Base-by-base conservation (phyloP, 2,329 filamentous ascomycete species). In the Paraphaeosphaeria minitans region DNA sequence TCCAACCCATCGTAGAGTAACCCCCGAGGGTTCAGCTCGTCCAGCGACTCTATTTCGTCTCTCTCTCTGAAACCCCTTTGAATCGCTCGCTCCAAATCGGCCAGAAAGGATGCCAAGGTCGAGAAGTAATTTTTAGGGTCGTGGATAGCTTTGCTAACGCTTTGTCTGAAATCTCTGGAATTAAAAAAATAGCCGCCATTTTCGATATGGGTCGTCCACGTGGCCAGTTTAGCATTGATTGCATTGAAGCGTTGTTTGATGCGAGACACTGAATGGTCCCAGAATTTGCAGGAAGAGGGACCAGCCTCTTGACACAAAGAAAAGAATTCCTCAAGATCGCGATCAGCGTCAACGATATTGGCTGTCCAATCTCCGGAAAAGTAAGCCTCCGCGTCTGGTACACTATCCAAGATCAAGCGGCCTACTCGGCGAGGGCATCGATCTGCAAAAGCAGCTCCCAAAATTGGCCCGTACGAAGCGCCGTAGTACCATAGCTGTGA, bases 401-500 rank as follows among this genome's bases (percentile, higher is more conserved):
- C 72, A 14, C 76, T 75, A 55, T 80, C 79, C 14, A 81, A 66
- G 14, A 80, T 62, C 59, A 79, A 68, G 35, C 75, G 67, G 19
- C 71, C 66, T 29, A 79, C 71, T 4, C 77, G 74, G 48, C 79
- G 68, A 0, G 80, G 79, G 41, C 72, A 80, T 57, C 82, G 73
- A 8, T 77, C 69, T 0, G 79, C 77, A 59, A 81, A 79, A 0
- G 79, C 82, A 0, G 75, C 66, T 4, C 80, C 80, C 1, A 82
- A 65, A 1, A 80, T 61, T 2, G 78, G 80, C 8, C 80, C 80
- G 55, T 81, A 82, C 0, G 77, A 79, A 21, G 75, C 68, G 74
- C 75, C 50, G 55, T 73, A 73, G 62, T 76, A 79, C 45, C 75
- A 69, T 4, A 81, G 57, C 53, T 66, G 64, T 53, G 63, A 55